A percentile compares a stretch with the other conserved stretches of the same genome.
Evolutionary conservation across 2,329 filamentous ascomycete species (phyloP).

Genomic region (Fusarium hainanense): DNA sequence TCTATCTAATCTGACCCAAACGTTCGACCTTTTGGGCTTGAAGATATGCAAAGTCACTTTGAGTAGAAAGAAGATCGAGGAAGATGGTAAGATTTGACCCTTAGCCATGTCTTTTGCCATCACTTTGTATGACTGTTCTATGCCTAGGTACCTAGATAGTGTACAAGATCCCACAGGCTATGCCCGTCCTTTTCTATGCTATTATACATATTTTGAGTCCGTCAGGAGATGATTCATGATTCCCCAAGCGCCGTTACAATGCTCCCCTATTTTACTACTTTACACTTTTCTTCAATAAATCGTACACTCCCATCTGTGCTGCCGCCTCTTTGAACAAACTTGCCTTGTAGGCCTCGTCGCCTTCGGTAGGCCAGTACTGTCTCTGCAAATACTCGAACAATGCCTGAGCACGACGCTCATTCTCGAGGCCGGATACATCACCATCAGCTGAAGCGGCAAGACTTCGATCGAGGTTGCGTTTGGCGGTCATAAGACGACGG

Average conservation of each 20-base stretch:
- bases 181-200: slow-evolving; percentile 7
- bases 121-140: slow-evolving; percentile 4
- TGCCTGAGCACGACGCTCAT: slow-evolving; percentile 51
- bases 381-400: slow-evolving; percentile 57
- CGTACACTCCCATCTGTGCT: slow-evolving; percentile 58
- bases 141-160: not conserved
- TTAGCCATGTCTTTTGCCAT: slow-evolving; percentile 3
- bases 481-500: slow-evolving; percentile 55
- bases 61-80: not conserved
- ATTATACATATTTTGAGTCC: slow-evolving; percentile 7
- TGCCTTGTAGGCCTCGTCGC: slow-evolving; percentile 40
- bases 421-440: slow-evolving; percentile 52
- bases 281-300: slow-evolving; percentile 44
- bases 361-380: slow-evolving; percentile 50
- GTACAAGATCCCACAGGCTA: slow-evolving; percentile 13
- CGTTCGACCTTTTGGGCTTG: not conserved
- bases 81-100: not conserved
- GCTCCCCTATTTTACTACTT: slow-evolving; percentile 20
- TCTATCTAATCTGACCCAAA: not conserved
- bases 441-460: slow-evolving; percentile 47
- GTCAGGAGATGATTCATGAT: slow-evolving; percentile 7
- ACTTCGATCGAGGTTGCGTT: slow-evolving; percentile 56
- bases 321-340: slow-evolving; percentile 50
- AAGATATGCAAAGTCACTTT: not conserved
- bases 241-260: slow-evolving; percentile 6